Evolutionary conservation across 345 rosid species (phyloP).

Genomic region (Excoecaria agallocha): DNA sequence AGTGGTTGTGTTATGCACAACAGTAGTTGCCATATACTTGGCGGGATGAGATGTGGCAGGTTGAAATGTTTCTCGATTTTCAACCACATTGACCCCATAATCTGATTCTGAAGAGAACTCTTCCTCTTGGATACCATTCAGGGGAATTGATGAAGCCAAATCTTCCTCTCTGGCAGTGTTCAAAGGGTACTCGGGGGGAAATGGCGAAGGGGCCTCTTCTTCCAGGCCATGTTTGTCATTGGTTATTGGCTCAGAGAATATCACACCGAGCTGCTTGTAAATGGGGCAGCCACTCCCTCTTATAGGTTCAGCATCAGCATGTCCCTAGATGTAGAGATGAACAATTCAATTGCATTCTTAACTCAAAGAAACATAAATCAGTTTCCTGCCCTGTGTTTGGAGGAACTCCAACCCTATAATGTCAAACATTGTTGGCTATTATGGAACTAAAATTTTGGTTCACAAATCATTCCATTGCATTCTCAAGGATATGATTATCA

Average conservation of each 20-base stretch:
- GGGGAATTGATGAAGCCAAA: conserved; percentile 7
- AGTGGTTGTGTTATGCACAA: conserved; percentile 5
- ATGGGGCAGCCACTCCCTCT: conserved; percentile 46
- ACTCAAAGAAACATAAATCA: conserved; percentile 16
- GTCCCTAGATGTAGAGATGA: conserved; percentile 32
- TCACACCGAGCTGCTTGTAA: conserved; percentile 42
- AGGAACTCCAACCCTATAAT: conserved; percentile 8
- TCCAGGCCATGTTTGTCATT: conserved; percentile 31
- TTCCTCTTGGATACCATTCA: conserved; percentile 24
- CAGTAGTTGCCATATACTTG: not conserved
- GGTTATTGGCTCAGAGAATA: conserved; percentile 37
- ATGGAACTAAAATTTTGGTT: conserved; percentile 5
- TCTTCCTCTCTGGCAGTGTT: conserved; percentile 15
- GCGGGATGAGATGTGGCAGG: conserved; percentile 17
- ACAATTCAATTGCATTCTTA: not conserved
- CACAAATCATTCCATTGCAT: too few species aligned
- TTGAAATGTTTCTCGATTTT: conserved; percentile 18
- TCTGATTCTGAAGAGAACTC: conserved; percentile 35
- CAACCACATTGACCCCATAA: conserved; percentile 33
- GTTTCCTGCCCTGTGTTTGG: conserved; percentile 4
- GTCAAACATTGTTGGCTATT: not conserved
- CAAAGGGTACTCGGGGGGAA: conserved; percentile 22
- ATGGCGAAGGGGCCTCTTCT: conserved; percentile 13
- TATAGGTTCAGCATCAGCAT: conserved; percentile 51
- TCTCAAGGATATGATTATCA: not conserved